phyloP scores from a whole-genome alignment of 225 moss, liverwort and hornwort genomes.

The Physcomitrellopsis africana region DNA sequence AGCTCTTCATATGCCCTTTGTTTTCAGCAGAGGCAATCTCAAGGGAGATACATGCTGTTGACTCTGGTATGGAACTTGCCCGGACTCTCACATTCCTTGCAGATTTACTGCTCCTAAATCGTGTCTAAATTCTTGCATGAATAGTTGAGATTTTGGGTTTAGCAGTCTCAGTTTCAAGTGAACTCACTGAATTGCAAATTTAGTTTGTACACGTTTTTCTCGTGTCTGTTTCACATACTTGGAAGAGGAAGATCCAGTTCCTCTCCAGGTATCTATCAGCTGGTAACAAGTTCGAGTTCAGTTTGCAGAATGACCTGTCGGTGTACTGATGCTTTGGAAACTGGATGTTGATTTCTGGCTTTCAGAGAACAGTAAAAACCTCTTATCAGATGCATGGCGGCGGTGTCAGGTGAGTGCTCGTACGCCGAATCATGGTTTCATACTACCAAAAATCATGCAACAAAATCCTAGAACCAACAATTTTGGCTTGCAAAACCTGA shows the following conservation, averaged over 20 bases:
- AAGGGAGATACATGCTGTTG: conserved; percentile 71
- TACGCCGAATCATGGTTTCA: neutral
- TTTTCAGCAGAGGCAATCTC: conserved; percentile 70
- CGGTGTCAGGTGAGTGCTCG: conserved; percentile 51
- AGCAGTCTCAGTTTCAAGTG: neutral
- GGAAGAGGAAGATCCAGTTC: neutral
- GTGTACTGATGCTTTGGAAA: neutral
- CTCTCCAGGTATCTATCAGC: neutral
- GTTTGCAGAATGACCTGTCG: neutral
- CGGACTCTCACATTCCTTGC: neutral
- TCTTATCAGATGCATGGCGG: conserved; percentile 68
- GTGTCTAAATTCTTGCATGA: too few species aligned
- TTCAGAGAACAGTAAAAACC: conserved; percentile 76
- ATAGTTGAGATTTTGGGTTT: neutral
- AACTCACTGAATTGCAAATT: neutral
- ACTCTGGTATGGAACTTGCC: conserved; percentile 50
- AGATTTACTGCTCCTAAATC: too few species aligned
- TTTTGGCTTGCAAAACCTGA: too few species aligned
- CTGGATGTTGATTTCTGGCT: neutral
- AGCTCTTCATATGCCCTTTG: conserved; percentile 72
- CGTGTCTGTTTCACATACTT: neutral
- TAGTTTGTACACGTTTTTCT: neutral
- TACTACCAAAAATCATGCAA: neutral
- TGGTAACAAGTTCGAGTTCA: neutral
- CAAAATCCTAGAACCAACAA: neutral